phyloP scores from a whole-genome alignment of 257 asterid genomes.

The Solanum habrochaites region DNA sequence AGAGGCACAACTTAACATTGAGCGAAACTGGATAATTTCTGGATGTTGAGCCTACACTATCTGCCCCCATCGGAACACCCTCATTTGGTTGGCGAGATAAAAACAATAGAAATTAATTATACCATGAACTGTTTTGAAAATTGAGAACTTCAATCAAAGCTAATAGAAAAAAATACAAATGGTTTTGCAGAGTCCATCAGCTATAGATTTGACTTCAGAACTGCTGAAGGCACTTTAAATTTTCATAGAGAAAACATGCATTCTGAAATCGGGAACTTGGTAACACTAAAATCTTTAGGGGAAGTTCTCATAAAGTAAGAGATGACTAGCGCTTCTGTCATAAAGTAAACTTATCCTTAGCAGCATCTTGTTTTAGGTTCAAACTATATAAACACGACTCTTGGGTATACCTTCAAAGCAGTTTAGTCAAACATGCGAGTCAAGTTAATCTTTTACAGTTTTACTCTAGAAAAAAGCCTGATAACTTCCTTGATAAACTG shows the following conservation, averaged over 20 bases:
- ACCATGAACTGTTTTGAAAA: neutral
- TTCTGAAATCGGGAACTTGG: neutral
- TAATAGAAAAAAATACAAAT: neutral
- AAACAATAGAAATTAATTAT: neutral
- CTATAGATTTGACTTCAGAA: neutral
- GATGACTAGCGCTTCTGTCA: neutral
- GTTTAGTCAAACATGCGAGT: neutral
- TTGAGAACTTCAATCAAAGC: neutral
- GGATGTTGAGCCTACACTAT: slow-evolving; percentile 89
- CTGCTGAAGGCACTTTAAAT: neutral
- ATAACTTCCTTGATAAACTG: slow-evolving; percentile 2
- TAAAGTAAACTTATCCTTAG: neutral
- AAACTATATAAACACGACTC: neutral
- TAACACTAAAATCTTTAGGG: neutral
- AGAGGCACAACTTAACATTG: slow-evolving; percentile 94
- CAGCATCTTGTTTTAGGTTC: neutral
- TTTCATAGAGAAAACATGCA: neutral
- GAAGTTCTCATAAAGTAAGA: neutral
- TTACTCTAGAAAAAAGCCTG: neutral
- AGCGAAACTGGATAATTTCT: slow-evolving; percentile 97
- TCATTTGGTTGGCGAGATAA: slow-evolving; percentile 10
- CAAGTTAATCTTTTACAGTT: neutral
- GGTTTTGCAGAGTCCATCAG: neutral
- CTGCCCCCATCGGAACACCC: slow-evolving; percentile 99
- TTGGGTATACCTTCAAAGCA: neutral